Percentiles rank a stretch among this genome's conserved stretches.
Conservation (phyloP, 2,329 filamentous ascomycete species). For the Diaporthe aspalathi region DNA sequence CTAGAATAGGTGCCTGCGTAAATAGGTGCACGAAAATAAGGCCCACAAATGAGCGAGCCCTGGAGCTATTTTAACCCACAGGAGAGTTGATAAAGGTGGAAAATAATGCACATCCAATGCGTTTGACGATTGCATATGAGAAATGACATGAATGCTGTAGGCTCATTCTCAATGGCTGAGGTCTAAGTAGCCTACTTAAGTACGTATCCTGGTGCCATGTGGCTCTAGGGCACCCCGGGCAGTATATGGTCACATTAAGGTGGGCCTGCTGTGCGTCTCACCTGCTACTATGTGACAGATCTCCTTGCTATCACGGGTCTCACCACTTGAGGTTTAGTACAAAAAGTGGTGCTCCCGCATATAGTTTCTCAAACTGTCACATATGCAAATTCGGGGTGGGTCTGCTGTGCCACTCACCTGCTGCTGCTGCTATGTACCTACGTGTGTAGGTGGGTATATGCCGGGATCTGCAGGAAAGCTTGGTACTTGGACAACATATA, state of each 20-base stretch:
- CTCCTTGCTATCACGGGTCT: background rate
- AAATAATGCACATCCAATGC: background rate
- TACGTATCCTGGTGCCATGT: background rate
- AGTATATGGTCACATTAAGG: background rate
- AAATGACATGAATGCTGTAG: background rate
- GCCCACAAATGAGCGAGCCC: too few relatives aligned
- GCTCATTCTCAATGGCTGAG: background rate
- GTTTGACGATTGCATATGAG: background rate
- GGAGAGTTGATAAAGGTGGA: too few relatives aligned
- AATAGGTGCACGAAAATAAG: too few relatives aligned
- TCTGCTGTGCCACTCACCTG: slow-evolving; percentile 1
- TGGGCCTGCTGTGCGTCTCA: background rate
- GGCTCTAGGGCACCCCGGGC: background rate
- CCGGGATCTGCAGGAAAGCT: background rate
- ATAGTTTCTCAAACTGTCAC: too few relatives aligned
- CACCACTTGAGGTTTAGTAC: too few relatives aligned
- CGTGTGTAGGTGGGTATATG: too few relatives aligned
- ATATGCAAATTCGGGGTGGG: background rate
- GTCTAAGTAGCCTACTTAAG: background rate
- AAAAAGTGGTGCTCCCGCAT: too few relatives aligned
- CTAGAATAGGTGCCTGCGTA: too few relatives aligned
- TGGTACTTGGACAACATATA: background rate
- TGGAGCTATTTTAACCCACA: too few relatives aligned
- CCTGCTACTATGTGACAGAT: background rate
- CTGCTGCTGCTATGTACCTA: background rate